Conservation (phyloP, 148 eudicot genomes). For the Bassia scoparia region DNA sequence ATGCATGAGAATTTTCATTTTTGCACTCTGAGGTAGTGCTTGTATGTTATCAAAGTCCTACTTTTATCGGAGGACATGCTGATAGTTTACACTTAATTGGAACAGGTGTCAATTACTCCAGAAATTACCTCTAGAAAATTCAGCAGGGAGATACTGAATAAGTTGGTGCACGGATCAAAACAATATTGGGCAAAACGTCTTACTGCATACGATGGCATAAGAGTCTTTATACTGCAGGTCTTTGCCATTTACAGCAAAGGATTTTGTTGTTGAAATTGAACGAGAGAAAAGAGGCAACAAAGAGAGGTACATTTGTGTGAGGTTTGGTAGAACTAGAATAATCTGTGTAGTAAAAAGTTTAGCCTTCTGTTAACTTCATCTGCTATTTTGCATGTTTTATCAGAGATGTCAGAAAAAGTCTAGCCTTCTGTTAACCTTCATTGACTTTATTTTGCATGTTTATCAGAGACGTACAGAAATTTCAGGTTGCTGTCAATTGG, state of each 20-base stretch:
- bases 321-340: too few relatives aligned
- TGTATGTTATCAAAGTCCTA: too few relatives aligned
- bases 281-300: constrained; percentile 12
- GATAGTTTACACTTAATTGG: not conserved
- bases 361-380: too few relatives aligned
- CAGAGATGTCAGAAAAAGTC: too few relatives aligned
- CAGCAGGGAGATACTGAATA: constrained; percentile 40
- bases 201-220: constrained; percentile 71
- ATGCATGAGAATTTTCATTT: too few relatives aligned
- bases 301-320: too few relatives aligned
- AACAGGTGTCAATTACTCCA: constrained; percentile 58
- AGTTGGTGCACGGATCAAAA: constrained; percentile 28
- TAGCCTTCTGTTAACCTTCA: too few relatives aligned
- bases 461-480: constrained; percentile 49
- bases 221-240: constrained; percentile 59
- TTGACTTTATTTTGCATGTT: not conserved
- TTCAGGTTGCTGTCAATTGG: constrained; percentile 57
- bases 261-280: constrained; percentile 46
- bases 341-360: too few relatives aligned
- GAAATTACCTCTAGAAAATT: constrained; percentile 50
- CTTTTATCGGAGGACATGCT: not conserved
- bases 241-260: constrained; percentile 57
- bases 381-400: not conserved
- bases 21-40: too few relatives aligned
- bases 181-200: constrained; percentile 31